Conservation (phyloP, 2,329 filamentous ascomycete species). For the Colletotrichum chrysophilum region DNA sequence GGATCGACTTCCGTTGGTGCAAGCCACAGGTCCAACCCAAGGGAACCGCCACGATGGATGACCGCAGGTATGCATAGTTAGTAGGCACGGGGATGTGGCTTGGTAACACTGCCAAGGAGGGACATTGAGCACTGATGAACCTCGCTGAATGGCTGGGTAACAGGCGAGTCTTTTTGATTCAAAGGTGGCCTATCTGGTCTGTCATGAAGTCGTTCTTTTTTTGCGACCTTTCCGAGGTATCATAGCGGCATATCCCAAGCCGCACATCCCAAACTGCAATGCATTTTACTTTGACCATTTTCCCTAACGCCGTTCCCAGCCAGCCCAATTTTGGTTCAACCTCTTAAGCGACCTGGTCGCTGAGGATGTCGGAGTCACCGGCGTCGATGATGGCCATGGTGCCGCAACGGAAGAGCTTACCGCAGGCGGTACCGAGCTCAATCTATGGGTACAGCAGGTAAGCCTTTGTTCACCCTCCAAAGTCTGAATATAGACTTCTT, state of each 20-base stretch:
- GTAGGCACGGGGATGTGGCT: not conserved
- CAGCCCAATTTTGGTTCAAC: conserved; percentile 4
- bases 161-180: conserved; percentile 19
- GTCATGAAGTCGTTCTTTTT: conserved; percentile 6
- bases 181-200: conserved; percentile 12
- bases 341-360: conserved; percentile 70
- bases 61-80: not conserved
- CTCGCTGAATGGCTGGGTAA: conserved; percentile 14
- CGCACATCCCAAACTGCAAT: conserved; percentile 4
- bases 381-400: conserved; percentile 97
- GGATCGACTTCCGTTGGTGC: not conserved
- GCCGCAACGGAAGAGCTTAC: conserved; percentile 98
- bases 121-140: not conserved
- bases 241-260: conserved; percentile 13
- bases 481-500: conserved; percentile 82
- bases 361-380: conserved; percentile 97
- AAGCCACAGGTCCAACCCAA: not conserved
- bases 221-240: conserved; percentile 11
- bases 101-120: not conserved
- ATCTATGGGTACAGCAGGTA: conserved; percentile 71
- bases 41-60: not conserved
- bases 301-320: conserved; percentile 48
- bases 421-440: conserved; percentile 96
- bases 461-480: conserved; percentile 82
- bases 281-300: conserved; percentile 22